These are phyloP conservation scores for Senna siamea DNA, from an alignment of 306 rosid genomes.

Conservation along the genomic window DNA sequence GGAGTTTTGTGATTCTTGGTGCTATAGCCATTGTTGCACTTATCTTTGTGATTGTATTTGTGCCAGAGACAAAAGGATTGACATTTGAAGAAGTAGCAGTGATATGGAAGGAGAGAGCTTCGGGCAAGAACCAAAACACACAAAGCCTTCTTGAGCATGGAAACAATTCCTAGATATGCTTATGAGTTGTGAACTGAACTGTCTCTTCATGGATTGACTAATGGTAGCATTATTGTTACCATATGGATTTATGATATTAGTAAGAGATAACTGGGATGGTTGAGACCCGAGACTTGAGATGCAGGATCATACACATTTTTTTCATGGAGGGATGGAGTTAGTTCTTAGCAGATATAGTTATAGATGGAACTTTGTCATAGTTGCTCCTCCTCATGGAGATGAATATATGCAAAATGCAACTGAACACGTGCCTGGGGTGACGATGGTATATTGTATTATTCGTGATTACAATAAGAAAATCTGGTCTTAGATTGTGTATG, in stretches of 20 bases:
- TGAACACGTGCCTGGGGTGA: too few species aligned
- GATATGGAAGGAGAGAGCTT: constrained; percentile 76
- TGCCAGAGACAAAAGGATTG: constrained; percentile 73
- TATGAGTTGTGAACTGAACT: neutral
- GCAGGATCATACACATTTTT: neutral
- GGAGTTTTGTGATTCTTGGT: constrained; percentile 57
- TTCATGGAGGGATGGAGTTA: neutral
- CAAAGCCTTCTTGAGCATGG: constrained; percentile 50
- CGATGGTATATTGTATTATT: too few species aligned
- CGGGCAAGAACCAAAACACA: constrained; percentile 49
- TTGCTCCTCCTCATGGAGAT: neutral
- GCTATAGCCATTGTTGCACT: constrained; percentile 53
- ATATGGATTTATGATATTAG: neutral
- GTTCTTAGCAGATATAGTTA: neutral
- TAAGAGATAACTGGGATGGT: neutral
- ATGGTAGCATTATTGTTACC: neutral
- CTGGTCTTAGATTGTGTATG: too few species aligned
- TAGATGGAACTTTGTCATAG: constrained; percentile 14
- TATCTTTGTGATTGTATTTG: constrained; percentile 43
- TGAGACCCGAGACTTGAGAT: neutral
- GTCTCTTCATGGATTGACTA: neutral
- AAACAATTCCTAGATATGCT: neutral
- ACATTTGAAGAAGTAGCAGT: constrained; percentile 67
- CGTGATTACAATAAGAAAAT: neutral
- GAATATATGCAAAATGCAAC: neutral